Percentiles rank a stretch among this genome's conserved stretches.
Conservation (phyloP, 2,329 filamentous ascomycete species). For the Alternaria solani region DNA sequence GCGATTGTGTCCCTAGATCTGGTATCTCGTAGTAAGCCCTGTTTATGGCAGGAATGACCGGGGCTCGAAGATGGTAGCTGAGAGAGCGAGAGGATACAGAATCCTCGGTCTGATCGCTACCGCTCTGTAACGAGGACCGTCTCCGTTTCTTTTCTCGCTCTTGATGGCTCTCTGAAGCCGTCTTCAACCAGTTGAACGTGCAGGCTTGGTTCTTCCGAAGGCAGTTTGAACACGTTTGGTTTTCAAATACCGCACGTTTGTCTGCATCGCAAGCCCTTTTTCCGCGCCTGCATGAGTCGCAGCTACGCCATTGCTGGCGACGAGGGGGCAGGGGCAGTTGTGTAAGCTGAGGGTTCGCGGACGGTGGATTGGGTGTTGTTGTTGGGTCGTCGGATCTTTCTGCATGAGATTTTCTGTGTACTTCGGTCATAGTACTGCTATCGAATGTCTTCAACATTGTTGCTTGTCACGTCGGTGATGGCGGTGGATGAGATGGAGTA, state of each 20-base stretch:
- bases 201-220: conserved; percentile 54
- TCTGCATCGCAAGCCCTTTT: conserved; percentile 56
- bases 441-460: conserved; percentile 12
- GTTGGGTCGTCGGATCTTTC: background rate
- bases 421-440: conserved; percentile 8
- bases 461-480: background rate
- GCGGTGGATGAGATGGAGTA: background rate
- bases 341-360: background rate
- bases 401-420: background rate
- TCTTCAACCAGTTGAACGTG: conserved; percentile 54
- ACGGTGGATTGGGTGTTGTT: background rate
- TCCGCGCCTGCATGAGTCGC: conserved; percentile 56
- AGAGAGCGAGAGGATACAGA: conserved; percentile 8
- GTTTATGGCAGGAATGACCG: background rate
- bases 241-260: conserved; percentile 33
- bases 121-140: conserved; percentile 18
- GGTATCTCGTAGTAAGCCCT: background rate
- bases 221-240: conserved; percentile 52
- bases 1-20: background rate
- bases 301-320: conserved; percentile 44
- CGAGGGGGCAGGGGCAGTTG: conserved; percentile 1
- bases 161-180: conserved; percentile 16
- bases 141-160: conserved; percentile 4
- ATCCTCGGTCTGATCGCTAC: background rate
- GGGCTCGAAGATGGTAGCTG: background rate